phyloP scores from a whole-genome alignment of 371 early-diverging fungal genomes.

The Apophysomyces sp. region DNA sequence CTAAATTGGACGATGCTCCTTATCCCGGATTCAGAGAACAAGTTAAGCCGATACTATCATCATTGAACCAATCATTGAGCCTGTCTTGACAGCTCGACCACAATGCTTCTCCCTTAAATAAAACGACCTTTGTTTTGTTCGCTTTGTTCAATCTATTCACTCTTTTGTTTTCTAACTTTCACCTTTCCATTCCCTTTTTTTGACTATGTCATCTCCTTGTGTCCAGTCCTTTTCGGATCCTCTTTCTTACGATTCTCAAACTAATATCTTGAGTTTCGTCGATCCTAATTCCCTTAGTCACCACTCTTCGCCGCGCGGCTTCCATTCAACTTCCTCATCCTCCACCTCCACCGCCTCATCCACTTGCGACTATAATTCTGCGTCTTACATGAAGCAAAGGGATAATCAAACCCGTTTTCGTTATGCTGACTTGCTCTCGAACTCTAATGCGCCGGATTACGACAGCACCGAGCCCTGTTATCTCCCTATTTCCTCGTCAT shows the following conservation, averaged over 20 bases:
- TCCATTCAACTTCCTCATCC: slow-evolving; percentile 2
- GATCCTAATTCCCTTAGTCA: slow-evolving; percentile 23
- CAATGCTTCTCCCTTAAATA: slow-evolving; percentile 16
- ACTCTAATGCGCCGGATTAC: slow-evolving; percentile 14
- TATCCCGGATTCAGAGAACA: slow-evolving; percentile 9
- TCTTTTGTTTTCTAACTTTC: slow-evolving; percentile 8
- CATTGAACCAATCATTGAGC: slow-evolving; percentile 14
- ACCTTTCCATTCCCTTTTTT: slow-evolving; percentile 7
- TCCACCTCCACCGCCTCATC: slow-evolving; percentile 4
- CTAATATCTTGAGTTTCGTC: slow-evolving; percentile 15
- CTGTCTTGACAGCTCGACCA: slow-evolving; percentile 11
- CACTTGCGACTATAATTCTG: background rate
- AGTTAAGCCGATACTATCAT: slow-evolving; percentile 5
- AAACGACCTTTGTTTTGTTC: slow-evolving; percentile 4
- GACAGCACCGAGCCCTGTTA: slow-evolving; percentile 21
- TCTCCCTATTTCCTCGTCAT: slow-evolving; percentile 16
- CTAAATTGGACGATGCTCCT: slow-evolving; percentile 22
- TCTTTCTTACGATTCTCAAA: slow-evolving; percentile 14
- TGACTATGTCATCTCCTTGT: slow-evolving; percentile 27
- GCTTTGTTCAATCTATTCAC: slow-evolving; percentile 10
- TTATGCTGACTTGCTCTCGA: slow-evolving; percentile 43
- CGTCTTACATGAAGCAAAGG: slow-evolving; percentile 2
- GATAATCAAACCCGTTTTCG: slow-evolving; percentile 30
- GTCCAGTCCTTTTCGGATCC: slow-evolving; percentile 15
- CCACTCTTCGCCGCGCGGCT: slow-evolving; percentile 7